Conservation (phyloP, 768 basidiomycete genomes). For the Suillus brevipes region DNA sequence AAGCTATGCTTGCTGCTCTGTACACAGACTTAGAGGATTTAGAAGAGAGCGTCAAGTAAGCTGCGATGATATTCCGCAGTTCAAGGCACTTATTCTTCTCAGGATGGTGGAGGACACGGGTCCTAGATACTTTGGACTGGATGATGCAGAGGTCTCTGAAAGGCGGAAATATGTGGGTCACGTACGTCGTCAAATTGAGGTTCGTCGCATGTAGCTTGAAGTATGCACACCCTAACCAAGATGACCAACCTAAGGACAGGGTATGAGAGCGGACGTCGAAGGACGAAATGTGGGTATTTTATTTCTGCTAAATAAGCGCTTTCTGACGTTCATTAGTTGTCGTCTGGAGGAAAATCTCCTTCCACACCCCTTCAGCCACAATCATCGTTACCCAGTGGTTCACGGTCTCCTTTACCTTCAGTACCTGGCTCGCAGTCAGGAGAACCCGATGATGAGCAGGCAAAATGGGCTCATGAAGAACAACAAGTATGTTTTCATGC, state of each 20-base stretch:
- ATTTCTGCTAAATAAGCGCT: neutral
- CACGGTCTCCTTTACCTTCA: conserved; percentile 16
- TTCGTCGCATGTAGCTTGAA: conserved; percentile 38
- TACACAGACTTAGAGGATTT: conserved; percentile 90
- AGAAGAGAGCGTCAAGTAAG: conserved; percentile 90
- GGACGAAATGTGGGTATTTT: conserved; percentile 1
- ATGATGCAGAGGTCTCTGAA: conserved; percentile 71
- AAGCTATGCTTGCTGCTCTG: conserved; percentile 71
- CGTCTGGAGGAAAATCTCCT: conserved; percentile 2
- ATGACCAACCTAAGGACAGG: conserved; percentile 54
- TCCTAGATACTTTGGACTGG: conserved; percentile 80
- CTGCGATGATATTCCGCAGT: conserved; percentile 4
- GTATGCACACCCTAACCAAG: conserved; percentile 16
- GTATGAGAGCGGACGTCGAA: conserved; percentile 68
- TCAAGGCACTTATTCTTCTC: conserved; percentile 13
- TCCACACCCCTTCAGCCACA: conserved; percentile 20
- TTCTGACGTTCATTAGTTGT: neutral
- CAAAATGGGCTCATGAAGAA: conserved; percentile 82
- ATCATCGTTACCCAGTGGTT: conserved; percentile 19
- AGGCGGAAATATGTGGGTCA: conserved; percentile 75
- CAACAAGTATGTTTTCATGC: conserved; percentile 59
- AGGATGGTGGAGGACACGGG: conserved; percentile 89
- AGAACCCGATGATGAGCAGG: conserved; percentile 61
- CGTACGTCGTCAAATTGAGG: conserved; percentile 78
- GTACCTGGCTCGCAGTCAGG: conserved; percentile 15